A percentile compares a stretch with the other conserved stretches of the same genome.
Conservation (phyloP, 2,329 filamentous ascomycete genomes). For the Hypoxylon sp. region DNA sequence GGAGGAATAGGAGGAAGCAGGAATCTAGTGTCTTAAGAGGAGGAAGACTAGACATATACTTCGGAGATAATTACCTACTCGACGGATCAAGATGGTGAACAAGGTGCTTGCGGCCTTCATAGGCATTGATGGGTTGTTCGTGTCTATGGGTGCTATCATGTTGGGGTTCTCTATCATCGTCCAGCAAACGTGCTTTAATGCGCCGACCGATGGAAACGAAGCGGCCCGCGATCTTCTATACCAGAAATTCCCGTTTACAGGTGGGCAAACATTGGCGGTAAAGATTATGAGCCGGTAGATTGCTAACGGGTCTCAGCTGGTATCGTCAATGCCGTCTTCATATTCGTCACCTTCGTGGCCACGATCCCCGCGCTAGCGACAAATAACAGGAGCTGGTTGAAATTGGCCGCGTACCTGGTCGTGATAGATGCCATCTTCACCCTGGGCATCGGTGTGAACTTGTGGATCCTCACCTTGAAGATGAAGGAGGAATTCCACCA, state of each 20-base stretch:
- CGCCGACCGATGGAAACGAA: slow-evolving; percentile 60
- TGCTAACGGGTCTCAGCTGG: slow-evolving; percentile 63
- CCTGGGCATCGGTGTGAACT: slow-evolving; percentile 72
- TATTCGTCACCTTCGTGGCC: slow-evolving; percentile 77
- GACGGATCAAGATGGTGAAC: slow-evolving; percentile 63
- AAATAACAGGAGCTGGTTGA: slow-evolving; percentile 76
- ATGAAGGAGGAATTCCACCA: slow-evolving; percentile 72
- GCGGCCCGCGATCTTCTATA: slow-evolving; percentile 67
- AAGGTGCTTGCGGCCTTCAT: slow-evolving; percentile 66
- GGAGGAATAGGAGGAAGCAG: slow-evolving; percentile 31
- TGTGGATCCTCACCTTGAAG: slow-evolving; percentile 81
- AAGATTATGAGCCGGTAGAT: slow-evolving; percentile 1
- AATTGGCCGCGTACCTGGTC: slow-evolving; percentile 74
- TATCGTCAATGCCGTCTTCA: slow-evolving; percentile 78
- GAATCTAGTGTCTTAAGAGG: slow-evolving; percentile 36
- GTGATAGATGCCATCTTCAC: slow-evolving; percentile 74
- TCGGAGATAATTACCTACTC: slow-evolving; percentile 19
- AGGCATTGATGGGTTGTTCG: slow-evolving; percentile 64
- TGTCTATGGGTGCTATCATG: slow-evolving; percentile 66
- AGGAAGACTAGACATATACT: slow-evolving; percentile 23
- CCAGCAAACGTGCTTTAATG: slow-evolving; percentile 60
- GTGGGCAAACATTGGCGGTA: slow-evolving; percentile 46
- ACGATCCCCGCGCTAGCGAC: slow-evolving; percentile 80
- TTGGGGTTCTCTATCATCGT: slow-evolving; percentile 69
- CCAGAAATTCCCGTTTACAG: slow-evolving; percentile 65